Evolutionary conservation across 108 stramenopile species (phyloP), one percentile per base, ranked within the genome.

Genomic region (Epithemia pelagica): DNA sequence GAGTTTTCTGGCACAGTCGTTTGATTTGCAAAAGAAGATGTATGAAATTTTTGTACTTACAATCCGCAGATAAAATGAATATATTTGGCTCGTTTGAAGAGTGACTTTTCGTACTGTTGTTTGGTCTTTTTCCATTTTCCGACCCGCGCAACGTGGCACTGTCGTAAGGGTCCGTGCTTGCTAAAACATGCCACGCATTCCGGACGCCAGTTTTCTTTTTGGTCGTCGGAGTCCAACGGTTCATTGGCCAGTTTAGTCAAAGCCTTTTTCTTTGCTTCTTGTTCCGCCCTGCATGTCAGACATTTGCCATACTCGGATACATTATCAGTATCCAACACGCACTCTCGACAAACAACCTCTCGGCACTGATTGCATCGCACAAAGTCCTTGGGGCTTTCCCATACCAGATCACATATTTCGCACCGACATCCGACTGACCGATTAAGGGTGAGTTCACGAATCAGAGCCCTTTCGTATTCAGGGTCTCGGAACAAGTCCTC

Each of bases 121-220:
- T 37, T 52, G 46, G 78, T 74, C 5, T 64, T 62, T 29, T 74
- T 83, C 87, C 85, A 92, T 53, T 72, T 65, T 30, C 59, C 66
- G 46, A 86, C 60, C 26, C 88, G 87, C 19, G 71, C 78, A 7
- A 86, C 83, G 51, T 25, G 29, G 22, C 72, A 70, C 59, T 58
- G 55, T 54, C 80, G 57, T 10, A 95, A 66, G 10, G 75, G 64
- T 2, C 93, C 93, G 26, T 73, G 71, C 58, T 59, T 69, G 59
- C 77, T 70, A 73, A 78, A 66, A 60, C 93, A 95, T 75, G 89
- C 64, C 62, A 79, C 62, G 62, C 93, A 95, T 28, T 74, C 66
- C 8, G 93, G 87, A 8, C 32, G 20, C n/a, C n/a, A n/a, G n/a
- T n/a, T n/a, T n/a, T n/a, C n/a, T n/a, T n/a, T n/a, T n/a, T n/a